Percentiles rank a stretch among this genome's conserved stretches.
phyloP scores from a whole-genome alignment of 371 early-diverging fungal genomes.

The Mucor piriformis region DNA sequence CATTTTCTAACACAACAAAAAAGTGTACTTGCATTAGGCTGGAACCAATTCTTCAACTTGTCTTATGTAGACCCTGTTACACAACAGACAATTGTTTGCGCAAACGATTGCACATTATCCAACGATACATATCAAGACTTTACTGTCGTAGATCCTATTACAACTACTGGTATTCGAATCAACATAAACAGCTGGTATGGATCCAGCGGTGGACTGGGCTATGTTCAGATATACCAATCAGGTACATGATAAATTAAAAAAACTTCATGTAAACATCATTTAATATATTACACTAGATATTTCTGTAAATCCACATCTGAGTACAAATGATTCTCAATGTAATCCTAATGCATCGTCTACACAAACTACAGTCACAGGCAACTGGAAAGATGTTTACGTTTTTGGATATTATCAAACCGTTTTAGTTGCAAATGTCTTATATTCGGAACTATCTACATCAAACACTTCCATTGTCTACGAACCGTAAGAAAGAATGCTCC shows the following conservation, averaged over 20 bases:
- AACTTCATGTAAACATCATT: not conserved
- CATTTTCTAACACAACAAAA: not conserved
- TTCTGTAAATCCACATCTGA: constrained; percentile 35
- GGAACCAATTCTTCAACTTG: constrained; percentile 55
- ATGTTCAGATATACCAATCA: constrained; percentile 63
- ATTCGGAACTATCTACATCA: constrained; percentile 34
- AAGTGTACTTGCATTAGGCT: constrained; percentile 52
- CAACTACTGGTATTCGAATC: constrained; percentile 51
- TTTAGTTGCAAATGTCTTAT: constrained; percentile 36
- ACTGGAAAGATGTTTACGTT: constrained; percentile 40
- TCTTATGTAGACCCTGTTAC: constrained; percentile 61
- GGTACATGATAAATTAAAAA: constrained; percentile 33
- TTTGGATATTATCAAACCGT: constrained; percentile 49
- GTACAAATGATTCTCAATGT: constrained; percentile 13
- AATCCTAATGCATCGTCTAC: constrained; percentile 20
- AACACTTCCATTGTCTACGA: constrained; percentile 51
- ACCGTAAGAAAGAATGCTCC: constrained; percentile 47
- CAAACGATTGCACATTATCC: constrained; percentile 55
- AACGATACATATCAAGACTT: constrained; percentile 48
- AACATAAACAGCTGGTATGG: constrained; percentile 70
- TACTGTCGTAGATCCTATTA: constrained; percentile 36
- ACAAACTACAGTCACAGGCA: constrained; percentile 30
- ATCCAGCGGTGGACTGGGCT: constrained; percentile 63
- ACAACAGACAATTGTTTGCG: constrained; percentile 44
- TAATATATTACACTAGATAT: constrained; percentile 2